A percentile compares a stretch with the other conserved stretches of the same genome.
These are phyloP conservation scores for Penicillium sp. DNA, from an alignment of 2,329 filamentous ascomycete genomes.

Conservation along the genomic window DNA sequence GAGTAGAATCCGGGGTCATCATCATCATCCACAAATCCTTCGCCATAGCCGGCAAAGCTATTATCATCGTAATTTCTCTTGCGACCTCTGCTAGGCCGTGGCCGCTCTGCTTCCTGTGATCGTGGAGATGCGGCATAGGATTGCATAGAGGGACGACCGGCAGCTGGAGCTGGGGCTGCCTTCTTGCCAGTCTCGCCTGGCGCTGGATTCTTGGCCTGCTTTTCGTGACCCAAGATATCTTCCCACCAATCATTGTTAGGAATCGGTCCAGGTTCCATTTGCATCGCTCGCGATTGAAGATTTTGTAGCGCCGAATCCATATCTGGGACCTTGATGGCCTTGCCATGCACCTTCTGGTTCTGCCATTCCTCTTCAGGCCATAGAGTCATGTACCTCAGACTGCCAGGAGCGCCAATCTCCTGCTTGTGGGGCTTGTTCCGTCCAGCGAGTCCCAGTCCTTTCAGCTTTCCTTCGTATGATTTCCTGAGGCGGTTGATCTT, in stretches of 20 bases:
- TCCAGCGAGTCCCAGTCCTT: constrained; percentile 48
- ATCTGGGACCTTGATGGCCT: constrained; percentile 46
- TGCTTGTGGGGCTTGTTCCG: constrained; percentile 51
- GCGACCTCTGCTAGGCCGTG: constrained; percentile 47
- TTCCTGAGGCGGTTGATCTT: constrained; percentile 64
- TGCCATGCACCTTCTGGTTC: constrained; percentile 49
- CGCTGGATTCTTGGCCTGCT: constrained; percentile 38
- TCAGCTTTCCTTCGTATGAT: constrained; percentile 54
- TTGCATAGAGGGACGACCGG: constrained; percentile 28
- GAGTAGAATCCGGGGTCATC: constrained; percentile 46
- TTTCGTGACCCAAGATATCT: constrained; percentile 50
- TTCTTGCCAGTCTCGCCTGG: constrained; percentile 35
- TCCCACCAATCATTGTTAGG: constrained; percentile 52
- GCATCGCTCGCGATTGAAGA: constrained; percentile 47
- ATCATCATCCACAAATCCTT: constrained; percentile 52
- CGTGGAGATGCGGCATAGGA: constrained; percentile 29
- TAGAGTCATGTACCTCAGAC: constrained; percentile 44
- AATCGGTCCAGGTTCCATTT: constrained; percentile 48
- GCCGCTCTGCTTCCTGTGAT: constrained; percentile 36
- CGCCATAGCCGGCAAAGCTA: constrained; percentile 53
- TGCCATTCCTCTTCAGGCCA: constrained; percentile 54
- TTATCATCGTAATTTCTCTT: constrained; percentile 54
- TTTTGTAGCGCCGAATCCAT: constrained; percentile 44
- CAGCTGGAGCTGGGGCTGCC: constrained; percentile 23
- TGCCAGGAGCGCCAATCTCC: constrained; percentile 41